Evolutionary conservation across 768 basidiomycete species (phyloP).

Genomic region (Hygrocybe punicea): DNA sequence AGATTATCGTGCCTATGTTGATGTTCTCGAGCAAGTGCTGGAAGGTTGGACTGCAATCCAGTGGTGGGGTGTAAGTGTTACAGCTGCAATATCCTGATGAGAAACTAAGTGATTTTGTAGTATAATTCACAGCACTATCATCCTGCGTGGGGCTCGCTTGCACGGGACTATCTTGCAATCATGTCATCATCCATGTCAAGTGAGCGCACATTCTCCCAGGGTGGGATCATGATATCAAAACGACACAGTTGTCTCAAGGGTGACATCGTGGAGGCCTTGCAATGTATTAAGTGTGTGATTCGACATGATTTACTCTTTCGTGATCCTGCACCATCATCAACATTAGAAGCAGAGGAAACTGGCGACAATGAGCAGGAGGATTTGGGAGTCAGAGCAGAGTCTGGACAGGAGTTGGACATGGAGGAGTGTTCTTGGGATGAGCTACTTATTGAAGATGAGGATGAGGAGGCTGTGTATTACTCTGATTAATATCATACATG

Average conservation of each 20-base stretch:
- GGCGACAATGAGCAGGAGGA: neutral
- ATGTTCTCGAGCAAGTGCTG: slow-evolving; percentile 8
- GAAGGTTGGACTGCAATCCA: slow-evolving; percentile 19
- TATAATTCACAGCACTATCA: slow-evolving; percentile 21
- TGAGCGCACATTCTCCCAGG: slow-evolving; percentile 40
- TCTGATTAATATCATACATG: neutral
- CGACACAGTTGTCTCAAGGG: slow-evolving; percentile 32
- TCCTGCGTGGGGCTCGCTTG: slow-evolving; percentile 36
- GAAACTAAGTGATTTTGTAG: slow-evolving; percentile 11
- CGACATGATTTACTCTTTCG: slow-evolving; percentile 25
- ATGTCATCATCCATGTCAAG: slow-evolving; percentile 41
- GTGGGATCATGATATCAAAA: slow-evolving; percentile 39
- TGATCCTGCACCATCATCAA: slow-evolving; percentile 13
- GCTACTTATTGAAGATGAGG: slow-evolving; percentile 1
- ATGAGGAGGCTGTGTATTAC: neutral
- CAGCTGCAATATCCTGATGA: neutral
- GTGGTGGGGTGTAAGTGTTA: slow-evolving; percentile 38
- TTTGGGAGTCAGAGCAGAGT: slow-evolving; percentile 3
- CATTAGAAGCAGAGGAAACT: neutral
- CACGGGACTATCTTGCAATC: slow-evolving; percentile 37
- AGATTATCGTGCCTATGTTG: slow-evolving; percentile 25
- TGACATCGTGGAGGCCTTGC: slow-evolving; percentile 35
- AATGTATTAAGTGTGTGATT: slow-evolving; percentile 28
- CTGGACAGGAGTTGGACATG: slow-evolving; percentile 3
- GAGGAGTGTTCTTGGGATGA: slow-evolving; percentile 8